A percentile compares a stretch with the other conserved stretches of the same genome.
phyloP scores from a whole-genome alignment of 331 rosid species.

The Spiraea crenata region DNA sequence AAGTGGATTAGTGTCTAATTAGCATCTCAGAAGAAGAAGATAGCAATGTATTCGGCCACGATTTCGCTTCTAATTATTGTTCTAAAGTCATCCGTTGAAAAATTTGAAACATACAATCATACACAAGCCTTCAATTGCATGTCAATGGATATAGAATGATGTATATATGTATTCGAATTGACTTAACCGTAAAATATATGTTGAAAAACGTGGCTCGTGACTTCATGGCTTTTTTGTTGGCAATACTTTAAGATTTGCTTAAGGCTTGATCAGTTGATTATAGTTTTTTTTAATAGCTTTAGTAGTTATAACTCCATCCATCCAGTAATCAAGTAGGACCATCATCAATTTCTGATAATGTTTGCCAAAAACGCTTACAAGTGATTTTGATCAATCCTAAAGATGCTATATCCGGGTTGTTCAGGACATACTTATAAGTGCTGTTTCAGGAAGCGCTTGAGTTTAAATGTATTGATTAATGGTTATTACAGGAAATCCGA shows the following conservation, averaged over 20 bases:
- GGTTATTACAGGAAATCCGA: too few species aligned
- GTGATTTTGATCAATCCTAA: too few species aligned
- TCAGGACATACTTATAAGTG: too few species aligned
- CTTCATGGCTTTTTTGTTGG: conserved; percentile 25
- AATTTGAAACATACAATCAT: conserved; percentile 17
- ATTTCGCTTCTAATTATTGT: conserved; percentile 17
- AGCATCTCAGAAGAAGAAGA: conserved; percentile 19
- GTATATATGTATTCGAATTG: conserved; percentile 33
- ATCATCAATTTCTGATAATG: too few species aligned
- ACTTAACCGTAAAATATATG: conserved; percentile 31
- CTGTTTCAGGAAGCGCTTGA: too few species aligned
- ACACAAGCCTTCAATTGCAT: conserved; percentile 4
- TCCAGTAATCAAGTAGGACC: too few species aligned
- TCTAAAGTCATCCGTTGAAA: conserved; percentile 34
- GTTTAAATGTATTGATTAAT: too few species aligned
- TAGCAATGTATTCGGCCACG: conserved; percentile 17
- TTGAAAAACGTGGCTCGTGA: conserved; percentile 18
- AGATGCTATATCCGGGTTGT: too few species aligned
- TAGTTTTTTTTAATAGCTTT: neutral
- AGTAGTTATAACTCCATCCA: neutral
- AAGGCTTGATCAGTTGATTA: conserved; percentile 13
- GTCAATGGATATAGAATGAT: conserved; percentile 22
- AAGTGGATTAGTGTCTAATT: too few species aligned
- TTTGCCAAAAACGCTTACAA: too few species aligned
- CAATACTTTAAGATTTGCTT: conserved; percentile 14